phyloP scores from a whole-genome alignment of 306 rosid species.

The Potentilla sterilis region DNA sequence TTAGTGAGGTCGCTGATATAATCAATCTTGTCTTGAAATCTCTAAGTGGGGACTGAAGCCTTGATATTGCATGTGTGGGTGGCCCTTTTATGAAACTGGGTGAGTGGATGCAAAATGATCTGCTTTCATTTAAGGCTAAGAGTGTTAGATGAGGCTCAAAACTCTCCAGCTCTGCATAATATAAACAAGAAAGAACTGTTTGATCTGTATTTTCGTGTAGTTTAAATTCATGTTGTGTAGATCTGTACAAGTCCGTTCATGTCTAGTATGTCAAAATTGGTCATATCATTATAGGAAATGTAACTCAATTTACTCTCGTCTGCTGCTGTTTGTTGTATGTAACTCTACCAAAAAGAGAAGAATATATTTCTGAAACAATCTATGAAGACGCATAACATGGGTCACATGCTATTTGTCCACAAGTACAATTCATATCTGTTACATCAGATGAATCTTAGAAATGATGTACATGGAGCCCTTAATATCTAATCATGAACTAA shows the following conservation, averaged over 20 bases:
- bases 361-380: neutral
- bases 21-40: slow-evolving; percentile 24
- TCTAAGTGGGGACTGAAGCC: slow-evolving; percentile 11
- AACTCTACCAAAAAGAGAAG: neutral
- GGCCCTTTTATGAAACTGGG: slow-evolving; percentile 22
- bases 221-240: neutral
- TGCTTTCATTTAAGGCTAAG: slow-evolving; percentile 10
- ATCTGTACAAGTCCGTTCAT: neutral
- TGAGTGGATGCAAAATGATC: slow-evolving; percentile 4
- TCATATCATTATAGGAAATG: too few species aligned
- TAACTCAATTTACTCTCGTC: neutral
- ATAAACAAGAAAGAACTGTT: neutral
- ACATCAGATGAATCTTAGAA: slow-evolving; percentile 3
- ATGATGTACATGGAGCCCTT: neutral
- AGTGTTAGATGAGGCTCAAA: slow-evolving; percentile 3
- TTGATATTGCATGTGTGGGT: slow-evolving; percentile 10
- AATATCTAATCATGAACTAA: neutral
- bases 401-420: slow-evolving; percentile 7
- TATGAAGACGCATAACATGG: neutral
- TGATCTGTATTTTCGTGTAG: neutral
- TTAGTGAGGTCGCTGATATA: slow-evolving; percentile 1
- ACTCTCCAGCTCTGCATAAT: slow-evolving; percentile 1
- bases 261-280: neutral
- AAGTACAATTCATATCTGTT: neutral
- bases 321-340: neutral